Conservation (phyloP, 768 basidiomycete species). For the Suillus ampliporus region DNA sequence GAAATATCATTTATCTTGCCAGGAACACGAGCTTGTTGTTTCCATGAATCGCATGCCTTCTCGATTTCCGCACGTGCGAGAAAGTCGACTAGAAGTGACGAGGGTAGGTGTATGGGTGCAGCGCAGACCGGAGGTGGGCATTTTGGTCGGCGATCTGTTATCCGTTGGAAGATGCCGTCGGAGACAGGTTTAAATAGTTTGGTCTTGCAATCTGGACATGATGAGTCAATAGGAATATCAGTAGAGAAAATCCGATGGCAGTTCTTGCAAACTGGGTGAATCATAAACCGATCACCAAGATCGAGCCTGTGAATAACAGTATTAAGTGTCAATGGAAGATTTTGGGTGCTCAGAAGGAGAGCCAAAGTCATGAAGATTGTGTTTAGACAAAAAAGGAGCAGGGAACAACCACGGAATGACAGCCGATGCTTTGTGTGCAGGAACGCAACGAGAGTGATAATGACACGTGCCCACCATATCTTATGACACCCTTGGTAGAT, state of each 20-base stretch:
- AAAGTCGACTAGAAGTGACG: conserved; percentile 13
- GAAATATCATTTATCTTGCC: conserved; percentile 20
- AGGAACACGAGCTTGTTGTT: too few relatives aligned
- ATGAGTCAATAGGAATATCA: neutral
- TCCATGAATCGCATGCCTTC: conserved; percentile 20
- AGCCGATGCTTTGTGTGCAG: conserved; percentile 29
- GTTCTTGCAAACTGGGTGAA: conserved; percentile 8
- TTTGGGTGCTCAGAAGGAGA: conserved; percentile 3
- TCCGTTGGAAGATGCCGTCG: neutral
- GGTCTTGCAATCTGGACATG: conserved; percentile 6
- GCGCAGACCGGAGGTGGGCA: neutral
- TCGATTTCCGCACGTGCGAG: conserved; percentile 19
- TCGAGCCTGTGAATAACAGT: conserved; percentile 11
- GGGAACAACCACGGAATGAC: conserved; percentile 25
- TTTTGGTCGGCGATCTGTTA: neutral
- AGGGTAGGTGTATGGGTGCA: conserved; percentile 21
- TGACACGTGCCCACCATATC: conserved; percentile 20
- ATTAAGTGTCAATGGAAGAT: conserved; percentile 11
- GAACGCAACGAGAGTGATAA: conserved; percentile 21
- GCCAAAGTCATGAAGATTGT: conserved; percentile 17
- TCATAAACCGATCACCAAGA: neutral
- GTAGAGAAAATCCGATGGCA: conserved; percentile 10
- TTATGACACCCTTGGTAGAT: conserved; percentile 15
- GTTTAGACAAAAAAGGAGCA: conserved; percentile 19
- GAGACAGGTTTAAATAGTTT: conserved; percentile 5